Percentiles rank a stretch among this genome's conserved stretches.
phyloP scores from a whole-genome alignment of 352 stramenopile species.

The Phytophthora palmivora region DNA sequence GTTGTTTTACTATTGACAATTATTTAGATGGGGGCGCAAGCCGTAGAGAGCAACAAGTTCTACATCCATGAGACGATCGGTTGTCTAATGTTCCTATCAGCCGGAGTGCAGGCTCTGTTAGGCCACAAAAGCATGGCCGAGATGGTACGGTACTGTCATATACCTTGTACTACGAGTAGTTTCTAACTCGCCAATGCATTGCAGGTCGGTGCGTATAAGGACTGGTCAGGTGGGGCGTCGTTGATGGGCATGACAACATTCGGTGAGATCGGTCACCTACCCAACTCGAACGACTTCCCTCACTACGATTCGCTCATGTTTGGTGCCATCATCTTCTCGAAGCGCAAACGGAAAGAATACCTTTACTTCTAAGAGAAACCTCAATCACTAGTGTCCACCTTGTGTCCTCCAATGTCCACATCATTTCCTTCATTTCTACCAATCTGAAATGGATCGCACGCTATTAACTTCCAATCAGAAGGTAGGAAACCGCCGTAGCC shows the following conservation, averaged over 20 bases:
- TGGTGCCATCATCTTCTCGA: slow-evolving; percentile 87
- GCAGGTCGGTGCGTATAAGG: slow-evolving; percentile 85
- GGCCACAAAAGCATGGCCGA: slow-evolving; percentile 90
- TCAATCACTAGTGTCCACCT: slow-evolving; percentile 21
- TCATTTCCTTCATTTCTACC: slow-evolving; percentile 12
- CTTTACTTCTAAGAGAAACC: slow-evolving; percentile 54
- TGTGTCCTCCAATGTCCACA: slow-evolving; percentile 24
- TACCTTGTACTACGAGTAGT: neutral
- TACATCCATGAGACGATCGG: slow-evolving; percentile 84
- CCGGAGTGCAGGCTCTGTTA: slow-evolving; percentile 83
- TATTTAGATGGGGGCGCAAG: slow-evolving; percentile 76
- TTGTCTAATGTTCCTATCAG: slow-evolving; percentile 89
- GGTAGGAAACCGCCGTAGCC: slow-evolving; percentile 26
- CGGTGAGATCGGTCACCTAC: slow-evolving; percentile 86
- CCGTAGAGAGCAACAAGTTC: slow-evolving; percentile 81
- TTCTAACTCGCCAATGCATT: neutral
- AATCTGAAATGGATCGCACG: slow-evolving; percentile 7
- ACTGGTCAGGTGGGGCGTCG: slow-evolving; percentile 82
- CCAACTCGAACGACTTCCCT: slow-evolving; percentile 80
- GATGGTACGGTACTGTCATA: slow-evolving; percentile 54
- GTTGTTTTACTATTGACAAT: neutral
- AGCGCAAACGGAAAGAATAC: slow-evolving; percentile 83
- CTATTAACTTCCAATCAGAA: slow-evolving; percentile 32
- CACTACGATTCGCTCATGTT: slow-evolving; percentile 93
- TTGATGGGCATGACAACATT: slow-evolving; percentile 91